These are phyloP conservation scores for Candida nitratophila DNA, from an alignment of 805 yeast species.

Conservation along the genomic window DNA sequence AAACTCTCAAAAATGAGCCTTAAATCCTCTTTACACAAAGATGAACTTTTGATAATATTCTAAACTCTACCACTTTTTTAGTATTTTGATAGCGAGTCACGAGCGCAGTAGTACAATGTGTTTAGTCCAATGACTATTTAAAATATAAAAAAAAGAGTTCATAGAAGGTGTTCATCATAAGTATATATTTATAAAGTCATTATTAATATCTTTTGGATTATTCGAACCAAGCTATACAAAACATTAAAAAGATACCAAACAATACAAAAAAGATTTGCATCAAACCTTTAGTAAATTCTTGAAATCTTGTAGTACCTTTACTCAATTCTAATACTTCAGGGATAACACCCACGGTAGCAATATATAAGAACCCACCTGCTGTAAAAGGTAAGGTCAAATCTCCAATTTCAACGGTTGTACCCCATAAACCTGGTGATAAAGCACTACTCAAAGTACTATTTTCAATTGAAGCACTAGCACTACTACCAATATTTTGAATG, in stretches of 20 bases:
- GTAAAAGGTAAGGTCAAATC: conserved; percentile 63
- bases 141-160: too few species aligned
- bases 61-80: too few species aligned
- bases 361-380: conserved; percentile 70
- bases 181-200: too few species aligned
- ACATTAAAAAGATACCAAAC: conserved; percentile 55
- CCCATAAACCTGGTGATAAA: conserved; percentile 32
- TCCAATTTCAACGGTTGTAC: conserved; percentile 41
- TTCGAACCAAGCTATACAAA: conserved; percentile 40
- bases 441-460: neutral
- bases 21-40: too few species aligned
- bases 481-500: conserved; percentile 34
- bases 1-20: too few species aligned
- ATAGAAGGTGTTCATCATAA: too few species aligned
- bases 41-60: too few species aligned
- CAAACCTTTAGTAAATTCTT: conserved; percentile 33
- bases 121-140: too few species aligned
- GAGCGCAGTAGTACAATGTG: too few species aligned
- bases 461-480: conserved; percentile 2
- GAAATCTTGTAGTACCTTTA: conserved; percentile 25
- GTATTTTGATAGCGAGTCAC: too few species aligned
- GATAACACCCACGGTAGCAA: conserved; percentile 67
- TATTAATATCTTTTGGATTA: conserved; percentile 6
- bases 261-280: conserved; percentile 42
- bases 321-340: conserved; percentile 57